Evolutionary conservation across 805 yeast species (phyloP).

Genomic region (Komagataella mondaviorum): DNA sequence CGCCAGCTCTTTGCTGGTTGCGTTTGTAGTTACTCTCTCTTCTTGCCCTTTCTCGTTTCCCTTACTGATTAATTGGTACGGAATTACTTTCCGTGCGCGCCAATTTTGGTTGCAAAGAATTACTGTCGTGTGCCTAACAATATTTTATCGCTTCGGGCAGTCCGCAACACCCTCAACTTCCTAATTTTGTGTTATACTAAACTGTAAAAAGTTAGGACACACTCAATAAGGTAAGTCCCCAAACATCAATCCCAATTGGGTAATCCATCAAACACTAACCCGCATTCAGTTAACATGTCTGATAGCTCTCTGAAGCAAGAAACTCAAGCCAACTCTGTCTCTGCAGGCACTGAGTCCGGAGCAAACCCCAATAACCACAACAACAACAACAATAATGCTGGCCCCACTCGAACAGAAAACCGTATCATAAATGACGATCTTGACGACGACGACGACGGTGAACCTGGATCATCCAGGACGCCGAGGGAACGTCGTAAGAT

Average conservation of each 20-base stretch:
- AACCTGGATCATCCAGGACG: conserved; percentile 29
- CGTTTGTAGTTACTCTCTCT: not conserved
- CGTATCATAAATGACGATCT: conserved; percentile 6
- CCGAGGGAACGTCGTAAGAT: conserved; percentile 69
- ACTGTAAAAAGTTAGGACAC: not conserved
- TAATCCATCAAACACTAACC: not conserved
- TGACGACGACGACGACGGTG: conserved; percentile 44
- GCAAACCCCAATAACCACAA: not conserved
- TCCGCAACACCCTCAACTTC: not conserved
- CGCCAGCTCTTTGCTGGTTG: not conserved
- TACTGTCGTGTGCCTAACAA: not conserved
- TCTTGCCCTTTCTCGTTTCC: not conserved
- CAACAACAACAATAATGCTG: not conserved
- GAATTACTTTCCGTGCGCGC: not conserved
- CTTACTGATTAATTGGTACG: not conserved
- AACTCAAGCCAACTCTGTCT: not conserved
- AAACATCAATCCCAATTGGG: not conserved
- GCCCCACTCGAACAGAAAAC: not conserved
- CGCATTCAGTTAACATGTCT: not conserved
- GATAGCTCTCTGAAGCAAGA: not conserved
- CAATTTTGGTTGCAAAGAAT: not conserved
- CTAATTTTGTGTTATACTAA: not conserved
- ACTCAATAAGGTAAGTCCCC: not conserved
- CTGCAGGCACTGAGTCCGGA: not conserved
- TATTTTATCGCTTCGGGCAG: not conserved